Evolutionary conservation across 805 yeast genomes (phyloP), one percentile per base, ranked within the genome.

Genomic region (Candida silvicultrix): DNA sequence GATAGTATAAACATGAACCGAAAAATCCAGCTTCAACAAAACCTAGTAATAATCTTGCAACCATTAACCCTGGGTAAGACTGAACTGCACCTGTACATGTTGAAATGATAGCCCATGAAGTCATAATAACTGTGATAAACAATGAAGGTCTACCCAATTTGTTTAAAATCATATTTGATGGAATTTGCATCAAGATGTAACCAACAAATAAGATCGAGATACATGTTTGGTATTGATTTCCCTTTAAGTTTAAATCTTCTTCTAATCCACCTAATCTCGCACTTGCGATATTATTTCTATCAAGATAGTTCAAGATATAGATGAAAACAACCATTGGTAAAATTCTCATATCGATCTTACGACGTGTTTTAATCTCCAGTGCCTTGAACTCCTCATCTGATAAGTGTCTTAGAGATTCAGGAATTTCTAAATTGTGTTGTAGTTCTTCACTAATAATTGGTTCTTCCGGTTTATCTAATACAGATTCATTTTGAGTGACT

Each of bases 151-250:
- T 69, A 1, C 77, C 79, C 8, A 71, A 55, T 40, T 66, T 58
- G 51, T 69, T 73, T 43, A 74, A 54, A 11, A 75, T 53, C 56
- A 66, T 60, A 43, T 71, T 71, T 1, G 78, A 67, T 10, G 81
- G 81, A 25, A 76, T 65, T 48, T 73, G 78, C 32, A 78, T 79
- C 34, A 77, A 51, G 41, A 75, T 69, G 46, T 77, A 77, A 16
- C 81, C 81, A 18, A 72, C 73, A 43, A 50, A 76, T 71, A 58
- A 69, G 39, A 78, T 68, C n/a, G 80, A 71, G 46, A 78, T 73
- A 58, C 73, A 68, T 5, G 75, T 74, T 54, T 77, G 76, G 49
- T 73, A 75, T 52, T 74, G 70, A 37, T 57, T 57, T 8, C 77
- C 77, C 4, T 57, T 49, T 38, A 75, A 60, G 1, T 65, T 64